Conservation (phyloP, 2,329 filamentous ascomycete genomes). For the Ascomycota sp. region DNA sequence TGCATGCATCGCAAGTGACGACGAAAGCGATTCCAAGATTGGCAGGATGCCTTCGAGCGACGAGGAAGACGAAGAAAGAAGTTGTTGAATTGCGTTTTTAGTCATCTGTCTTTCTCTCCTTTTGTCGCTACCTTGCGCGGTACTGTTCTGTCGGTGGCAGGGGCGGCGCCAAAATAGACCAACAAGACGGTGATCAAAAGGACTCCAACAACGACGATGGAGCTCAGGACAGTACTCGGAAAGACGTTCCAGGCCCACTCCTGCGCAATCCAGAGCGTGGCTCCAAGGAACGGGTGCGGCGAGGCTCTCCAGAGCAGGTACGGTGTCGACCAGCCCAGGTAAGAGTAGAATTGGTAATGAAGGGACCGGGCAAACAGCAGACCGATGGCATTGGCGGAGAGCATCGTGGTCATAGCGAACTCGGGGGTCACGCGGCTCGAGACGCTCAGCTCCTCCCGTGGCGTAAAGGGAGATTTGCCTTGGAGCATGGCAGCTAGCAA, state of each 20-base stretch:
- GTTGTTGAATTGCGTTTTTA: slow-evolving; percentile 3
- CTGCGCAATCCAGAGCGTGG: slow-evolving; percentile 53
- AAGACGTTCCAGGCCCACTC: slow-evolving; percentile 92
- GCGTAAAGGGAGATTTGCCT: slow-evolving; percentile 22
- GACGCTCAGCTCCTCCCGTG: slow-evolving; percentile 33
- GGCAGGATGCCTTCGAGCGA: slow-evolving; percentile 74
- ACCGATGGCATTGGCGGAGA: slow-evolving; percentile 59
- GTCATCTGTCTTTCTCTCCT: slow-evolving; percentile 12
- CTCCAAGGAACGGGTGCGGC: slow-evolving; percentile 45
- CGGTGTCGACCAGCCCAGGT: slow-evolving; percentile 74
- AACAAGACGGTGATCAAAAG: slow-evolving; percentile 46
- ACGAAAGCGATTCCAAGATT: slow-evolving; percentile 59
- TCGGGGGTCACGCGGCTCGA: slow-evolving; percentile 40
- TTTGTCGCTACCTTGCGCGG: slow-evolving; percentile 1
- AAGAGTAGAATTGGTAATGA: slow-evolving; percentile 91
- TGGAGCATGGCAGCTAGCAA: slow-evolving; percentile 27
- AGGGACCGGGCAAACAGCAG: slow-evolving; percentile 72
- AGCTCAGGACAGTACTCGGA: slow-evolving; percentile 47
- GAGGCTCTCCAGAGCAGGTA: slow-evolving; percentile 69
- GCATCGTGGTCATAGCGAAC: slow-evolving; percentile 57
- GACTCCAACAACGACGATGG: slow-evolving; percentile 44
- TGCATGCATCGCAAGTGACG: slow-evolving; percentile 39
- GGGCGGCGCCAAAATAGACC: slow-evolving; percentile 35
- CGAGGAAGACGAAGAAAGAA: slow-evolving; percentile 43
- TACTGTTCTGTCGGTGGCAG: not conserved